Base-by-base conservation (phyloP, 495 filamentous ascomycete genomes). In the Bacidia gigantensis region DNA sequence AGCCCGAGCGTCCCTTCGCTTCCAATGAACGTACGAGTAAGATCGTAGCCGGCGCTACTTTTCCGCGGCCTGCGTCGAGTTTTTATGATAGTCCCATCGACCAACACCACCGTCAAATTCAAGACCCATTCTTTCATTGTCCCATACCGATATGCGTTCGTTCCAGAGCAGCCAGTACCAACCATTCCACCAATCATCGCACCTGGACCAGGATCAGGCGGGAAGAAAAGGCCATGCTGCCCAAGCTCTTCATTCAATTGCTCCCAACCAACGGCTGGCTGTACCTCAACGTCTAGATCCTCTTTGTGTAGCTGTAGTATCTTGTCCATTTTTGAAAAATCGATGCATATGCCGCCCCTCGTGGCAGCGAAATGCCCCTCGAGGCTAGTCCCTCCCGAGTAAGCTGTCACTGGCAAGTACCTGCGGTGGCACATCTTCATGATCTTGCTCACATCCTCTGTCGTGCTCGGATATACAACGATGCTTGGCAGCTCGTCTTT, bases 81-180 rank as follows among this genome's bases (percentile, higher is more conserved):
- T 68, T 88, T 88, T 63, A 89, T 81, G 40, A 89, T 65, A 0
- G 80, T 84, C 2, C 86, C 85, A 62, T 89, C 86, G 10, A 84
- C 82, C 11, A 89, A 71, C 0, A 89, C 85, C 0, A 88, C 82
- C 0, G 85, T 89, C 40, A 89, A 65, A 57, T 84, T 86, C 54
- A 89, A 75, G 23, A 89, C 83, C 86, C 86, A 89, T 56, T 89
- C 86, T 61, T 83, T 84, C 85, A 89, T 89, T 5, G 85, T 88
- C 0, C 85, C 86, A 60, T 89, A 89, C 53, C 81, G 73, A 21
- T 86, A 83, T 3, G 85, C 86, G 60, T 89, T 89, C 7, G 85
- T 89, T 2, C 86, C 85, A 26, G 77, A 81, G 57, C 85, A 89
- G 60, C 83, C 83, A 50, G 84, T 89, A 11, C 84, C 86, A 44